Evolutionary conservation across 2,329 filamentous ascomycete genomes (phyloP).

Genomic region (Colletotrichum sp.): DNA sequence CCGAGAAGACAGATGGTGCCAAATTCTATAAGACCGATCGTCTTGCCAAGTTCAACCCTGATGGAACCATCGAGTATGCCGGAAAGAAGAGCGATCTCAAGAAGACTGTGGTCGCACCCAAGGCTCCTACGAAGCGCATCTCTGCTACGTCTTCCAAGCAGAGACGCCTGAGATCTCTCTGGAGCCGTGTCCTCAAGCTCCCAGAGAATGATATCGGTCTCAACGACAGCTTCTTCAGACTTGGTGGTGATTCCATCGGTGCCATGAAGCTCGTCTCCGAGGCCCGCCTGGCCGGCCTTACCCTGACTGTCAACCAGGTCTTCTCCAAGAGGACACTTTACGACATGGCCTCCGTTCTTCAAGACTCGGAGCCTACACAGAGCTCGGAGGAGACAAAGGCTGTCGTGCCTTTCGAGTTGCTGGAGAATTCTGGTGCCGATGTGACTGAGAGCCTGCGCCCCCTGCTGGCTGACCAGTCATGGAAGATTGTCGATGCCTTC

Average conservation of each 20-base stretch:
- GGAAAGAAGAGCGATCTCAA: slow-evolving; percentile 24
- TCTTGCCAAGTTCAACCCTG: slow-evolving; percentile 40
- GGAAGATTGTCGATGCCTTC: slow-evolving; percentile 59
- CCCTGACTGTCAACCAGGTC: slow-evolving; percentile 59
- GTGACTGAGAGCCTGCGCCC: slow-evolving; percentile 45
- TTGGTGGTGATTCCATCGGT: slow-evolving; percentile 64
- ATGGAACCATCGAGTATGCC: slow-evolving; percentile 34
- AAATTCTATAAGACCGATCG: slow-evolving; percentile 44
- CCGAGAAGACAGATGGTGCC: slow-evolving; percentile 24
- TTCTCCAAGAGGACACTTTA: slow-evolving; percentile 53
- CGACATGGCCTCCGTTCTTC: slow-evolving; percentile 58
- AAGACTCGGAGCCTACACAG: slow-evolving; percentile 33
- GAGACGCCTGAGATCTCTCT: slow-evolving; percentile 48
- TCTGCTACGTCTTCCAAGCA: slow-evolving; percentile 47
- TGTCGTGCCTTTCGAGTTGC: slow-evolving; percentile 55
- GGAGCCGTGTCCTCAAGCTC: slow-evolving; percentile 51
- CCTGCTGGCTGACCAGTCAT: slow-evolving; percentile 53
- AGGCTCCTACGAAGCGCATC: slow-evolving; percentile 31
- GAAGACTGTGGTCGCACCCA: background rate
- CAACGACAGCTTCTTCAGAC: slow-evolving; percentile 64
- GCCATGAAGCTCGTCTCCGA: slow-evolving; percentile 67
- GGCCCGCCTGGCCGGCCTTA: slow-evolving; percentile 50
- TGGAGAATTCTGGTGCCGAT: slow-evolving; percentile 52
- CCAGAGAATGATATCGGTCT: slow-evolving; percentile 52
- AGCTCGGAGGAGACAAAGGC: slow-evolving; percentile 17